A percentile compares a stretch with the other conserved stretches of the same genome.
phyloP scores from a whole-genome alignment of 768 basidiomycete genomes.

The Tylopilus sp. region DNA sequence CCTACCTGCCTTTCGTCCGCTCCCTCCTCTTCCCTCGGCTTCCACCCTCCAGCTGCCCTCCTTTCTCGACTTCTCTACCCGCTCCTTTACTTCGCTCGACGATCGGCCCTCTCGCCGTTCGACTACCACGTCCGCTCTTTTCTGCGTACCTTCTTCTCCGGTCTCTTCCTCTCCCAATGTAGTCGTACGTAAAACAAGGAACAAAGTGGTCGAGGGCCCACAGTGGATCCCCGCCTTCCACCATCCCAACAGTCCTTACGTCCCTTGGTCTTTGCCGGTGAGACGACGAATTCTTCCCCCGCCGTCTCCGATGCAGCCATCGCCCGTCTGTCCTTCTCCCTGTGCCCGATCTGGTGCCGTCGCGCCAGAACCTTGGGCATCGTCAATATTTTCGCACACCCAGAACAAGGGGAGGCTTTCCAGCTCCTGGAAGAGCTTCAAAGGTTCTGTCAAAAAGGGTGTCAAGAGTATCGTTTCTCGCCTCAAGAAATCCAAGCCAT shows the following conservation, averaged over 20 bases:
- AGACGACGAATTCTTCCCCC: slow-evolving; percentile 44
- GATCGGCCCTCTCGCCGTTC: slow-evolving; percentile 9
- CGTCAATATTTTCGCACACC: slow-evolving; percentile 17
- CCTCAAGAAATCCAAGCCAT: slow-evolving; percentile 14
- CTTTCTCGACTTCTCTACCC: slow-evolving; percentile 32
- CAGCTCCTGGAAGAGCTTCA: slow-evolving; percentile 34
- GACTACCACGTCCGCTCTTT: slow-evolving; percentile 11
- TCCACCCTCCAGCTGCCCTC: slow-evolving; percentile 40
- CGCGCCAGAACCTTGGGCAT: slow-evolving; percentile 41
- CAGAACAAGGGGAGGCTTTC: slow-evolving; percentile 18
- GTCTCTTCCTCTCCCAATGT: slow-evolving; percentile 13
- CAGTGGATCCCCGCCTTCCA: slow-evolving; percentile 38
- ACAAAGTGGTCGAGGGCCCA: slow-evolving; percentile 27
- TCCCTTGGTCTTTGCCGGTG: slow-evolving; percentile 44
- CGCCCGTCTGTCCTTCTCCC: slow-evolving; percentile 33
- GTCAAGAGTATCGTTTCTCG: slow-evolving; percentile 22
- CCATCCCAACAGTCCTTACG: slow-evolving; percentile 55
- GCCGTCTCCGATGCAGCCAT: slow-evolving; percentile 24
- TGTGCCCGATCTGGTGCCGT: slow-evolving; percentile 38
- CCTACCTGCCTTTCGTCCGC: slow-evolving; percentile 24
- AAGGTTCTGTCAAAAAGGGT: slow-evolving; percentile 25
- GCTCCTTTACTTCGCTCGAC: slow-evolving; percentile 13
- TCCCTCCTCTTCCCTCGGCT: slow-evolving; percentile 35
- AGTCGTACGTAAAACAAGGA: slow-evolving; percentile 13
- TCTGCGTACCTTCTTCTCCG: slow-evolving; percentile 13